phyloP scores from a whole-genome alignment of 768 basidiomycete genomes.

The Boletus rufocinnamomeus region DNA sequence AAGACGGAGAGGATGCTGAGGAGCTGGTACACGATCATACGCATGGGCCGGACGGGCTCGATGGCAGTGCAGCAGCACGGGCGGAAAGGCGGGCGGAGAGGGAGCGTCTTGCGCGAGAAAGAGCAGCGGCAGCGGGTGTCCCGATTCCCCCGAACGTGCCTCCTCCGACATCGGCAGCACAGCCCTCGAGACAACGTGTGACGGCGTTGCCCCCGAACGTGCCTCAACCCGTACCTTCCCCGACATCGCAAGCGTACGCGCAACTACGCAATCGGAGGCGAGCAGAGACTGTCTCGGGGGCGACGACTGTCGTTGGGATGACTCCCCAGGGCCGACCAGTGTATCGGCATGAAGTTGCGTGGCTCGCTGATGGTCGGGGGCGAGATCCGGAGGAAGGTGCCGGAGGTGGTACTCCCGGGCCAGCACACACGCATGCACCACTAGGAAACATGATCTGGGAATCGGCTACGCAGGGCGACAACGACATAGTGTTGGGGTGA shows the following conservation, averaged over 20 bases:
- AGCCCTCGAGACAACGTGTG: slow-evolving; percentile 30
- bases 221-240: slow-evolving; percentile 26
- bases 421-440: slow-evolving; percentile 22
- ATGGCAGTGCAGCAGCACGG: slow-evolving; percentile 19
- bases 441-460: slow-evolving; percentile 34
- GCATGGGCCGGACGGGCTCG: slow-evolving; percentile 16
- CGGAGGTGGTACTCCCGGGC: slow-evolving; percentile 20
- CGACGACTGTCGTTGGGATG: slow-evolving; percentile 29
- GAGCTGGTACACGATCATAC: slow-evolving; percentile 33
- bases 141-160: slow-evolving; percentile 19
- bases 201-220: slow-evolving; percentile 32
- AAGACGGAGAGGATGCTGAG: slow-evolving; percentile 50
- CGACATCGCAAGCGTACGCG: slow-evolving; percentile 17
- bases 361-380: slow-evolving; percentile 27
- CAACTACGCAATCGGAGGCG: slow-evolving; percentile 34
- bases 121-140: slow-evolving; percentile 17
- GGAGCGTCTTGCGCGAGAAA: slow-evolving; percentile 34
- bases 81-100: slow-evolving; percentile 42
- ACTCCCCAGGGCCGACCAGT: slow-evolving; percentile 31
- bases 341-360: slow-evolving; percentile 32
- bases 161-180: slow-evolving; percentile 15
- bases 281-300: slow-evolving; percentile 38
- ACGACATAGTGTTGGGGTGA: slow-evolving; percentile 36
- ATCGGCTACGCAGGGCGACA: slow-evolving; percentile 28
- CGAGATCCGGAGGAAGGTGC: slow-evolving; percentile 23